These are phyloP conservation scores for Fusarium proliferatum DNA, from an alignment of 2,329 filamentous ascomycete species.

Conservation along the genomic window DNA sequence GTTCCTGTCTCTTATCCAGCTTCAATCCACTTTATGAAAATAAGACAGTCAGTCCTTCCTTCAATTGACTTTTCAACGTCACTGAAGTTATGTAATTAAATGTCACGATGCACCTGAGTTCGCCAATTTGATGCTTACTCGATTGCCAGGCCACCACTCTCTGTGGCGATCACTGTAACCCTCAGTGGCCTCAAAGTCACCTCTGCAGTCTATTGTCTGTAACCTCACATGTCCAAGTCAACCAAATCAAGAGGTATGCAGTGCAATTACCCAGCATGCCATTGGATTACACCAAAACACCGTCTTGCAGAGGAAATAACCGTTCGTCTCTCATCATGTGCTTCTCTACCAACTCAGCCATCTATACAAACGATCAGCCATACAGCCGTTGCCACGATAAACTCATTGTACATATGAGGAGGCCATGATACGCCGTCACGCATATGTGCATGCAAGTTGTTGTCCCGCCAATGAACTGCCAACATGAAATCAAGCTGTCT, in stretches of 20 bases:
- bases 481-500: not conserved
- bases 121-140: not conserved
- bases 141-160: not conserved
- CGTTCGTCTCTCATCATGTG: not conserved
- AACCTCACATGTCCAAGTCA: not conserved
- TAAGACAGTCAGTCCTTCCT: not conserved
- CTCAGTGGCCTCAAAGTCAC: conserved; percentile 9
- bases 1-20: not conserved
- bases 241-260: conserved; percentile 22
- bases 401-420: conserved; percentile 4
- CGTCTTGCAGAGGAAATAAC: not conserved
- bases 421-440: conserved; percentile 3
- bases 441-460: conserved; percentile 20
- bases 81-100: not conserved
- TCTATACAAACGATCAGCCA: conserved; percentile 3
- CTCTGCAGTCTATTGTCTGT: not conserved
- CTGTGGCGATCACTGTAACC: not conserved
- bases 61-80: not conserved
- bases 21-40: not conserved
- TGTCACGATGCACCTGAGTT: not conserved
- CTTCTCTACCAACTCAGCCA: not conserved
- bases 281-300: not conserved
- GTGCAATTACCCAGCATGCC: conserved; percentile 25
- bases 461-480: conserved; percentile 11
- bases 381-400: conserved; percentile 36